Conservation (phyloP, 495 filamentous ascomycete species). For the Letharia columbiana region DNA sequence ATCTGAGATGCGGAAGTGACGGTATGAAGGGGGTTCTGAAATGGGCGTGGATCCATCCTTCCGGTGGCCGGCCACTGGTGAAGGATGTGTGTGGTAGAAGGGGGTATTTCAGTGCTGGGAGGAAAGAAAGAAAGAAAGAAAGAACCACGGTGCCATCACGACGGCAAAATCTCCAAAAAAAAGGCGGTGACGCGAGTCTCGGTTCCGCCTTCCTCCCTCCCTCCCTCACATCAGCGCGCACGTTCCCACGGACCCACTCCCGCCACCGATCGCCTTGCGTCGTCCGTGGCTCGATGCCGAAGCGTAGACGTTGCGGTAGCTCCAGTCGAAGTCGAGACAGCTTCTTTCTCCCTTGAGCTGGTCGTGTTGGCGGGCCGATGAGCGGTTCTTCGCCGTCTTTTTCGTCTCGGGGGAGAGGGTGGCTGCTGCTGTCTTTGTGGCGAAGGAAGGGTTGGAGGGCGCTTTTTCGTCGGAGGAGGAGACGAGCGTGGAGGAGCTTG, state of each 20-base stretch:
- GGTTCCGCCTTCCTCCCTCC: too few relatives aligned
- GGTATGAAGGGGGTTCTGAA: too few relatives aligned
- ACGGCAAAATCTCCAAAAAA: too few relatives aligned
- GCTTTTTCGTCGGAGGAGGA: neutral
- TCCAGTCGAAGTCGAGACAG: slow-evolving; percentile 15
- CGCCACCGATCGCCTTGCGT: slow-evolving; percentile 1
- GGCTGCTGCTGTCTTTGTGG: neutral
- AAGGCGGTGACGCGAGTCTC: neutral
- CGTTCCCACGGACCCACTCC: neutral
- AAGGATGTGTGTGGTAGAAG: too few relatives aligned
- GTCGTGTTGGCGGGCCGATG: neutral
- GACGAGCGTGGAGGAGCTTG: neutral
- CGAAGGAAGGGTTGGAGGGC: neutral
- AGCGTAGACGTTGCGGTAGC: slow-evolving; percentile 8
- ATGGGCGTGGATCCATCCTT: too few relatives aligned
- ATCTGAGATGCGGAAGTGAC: too few relatives aligned
- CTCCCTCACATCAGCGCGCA: slow-evolving; percentile 17
- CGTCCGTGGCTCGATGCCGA: slow-evolving; percentile 3
- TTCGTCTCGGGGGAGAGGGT: neutral
- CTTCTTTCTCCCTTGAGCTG: neutral
- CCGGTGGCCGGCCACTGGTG: too few relatives aligned
- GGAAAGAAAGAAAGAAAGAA: too few relatives aligned
- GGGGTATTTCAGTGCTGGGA: neutral
- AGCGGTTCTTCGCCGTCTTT: neutral
- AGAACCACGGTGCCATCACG: too few relatives aligned